Percentiles rank a stretch among this genome's conserved stretches.
phyloP scores from a whole-genome alignment of 768 basidiomycete species.

The Tylopilus rubrobrunneus region DNA sequence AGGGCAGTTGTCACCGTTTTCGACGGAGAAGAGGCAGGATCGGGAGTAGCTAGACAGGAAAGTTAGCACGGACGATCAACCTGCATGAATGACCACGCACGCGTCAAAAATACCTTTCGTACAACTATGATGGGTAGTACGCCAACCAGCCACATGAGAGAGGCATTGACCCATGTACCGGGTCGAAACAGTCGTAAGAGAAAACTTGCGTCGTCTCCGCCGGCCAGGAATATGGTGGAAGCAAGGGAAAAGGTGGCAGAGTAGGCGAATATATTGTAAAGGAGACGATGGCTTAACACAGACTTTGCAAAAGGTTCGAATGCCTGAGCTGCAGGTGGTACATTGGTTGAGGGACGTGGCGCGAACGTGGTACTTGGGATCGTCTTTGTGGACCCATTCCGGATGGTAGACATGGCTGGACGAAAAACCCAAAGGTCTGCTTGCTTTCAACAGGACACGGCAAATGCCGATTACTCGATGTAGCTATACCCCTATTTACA shows the following conservation, averaged over 20 bases:
- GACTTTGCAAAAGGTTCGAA: constrained; percentile 67
- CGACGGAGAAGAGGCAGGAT: constrained; percentile 50
- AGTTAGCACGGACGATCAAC: background rate
- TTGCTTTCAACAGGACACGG: too few relatives aligned
- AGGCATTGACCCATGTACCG: constrained; percentile 39
- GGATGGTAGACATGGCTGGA: constrained; percentile 3
- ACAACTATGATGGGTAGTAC: constrained; percentile 56
- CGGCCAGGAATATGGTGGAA: constrained; percentile 33
- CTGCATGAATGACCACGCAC: constrained; percentile 38
- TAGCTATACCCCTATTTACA: too few relatives aligned
- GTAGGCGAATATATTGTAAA: constrained; percentile 48
- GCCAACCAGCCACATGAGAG: constrained; percentile 45
- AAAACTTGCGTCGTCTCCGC: constrained; percentile 14
- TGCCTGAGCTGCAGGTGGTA: constrained; percentile 53
- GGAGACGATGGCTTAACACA: constrained; percentile 57
- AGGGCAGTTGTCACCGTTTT: constrained; percentile 44
- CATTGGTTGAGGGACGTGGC: constrained; percentile 47
- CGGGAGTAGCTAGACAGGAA: constrained; percentile 39
- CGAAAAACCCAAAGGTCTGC: too few relatives aligned
- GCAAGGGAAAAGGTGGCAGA: constrained; percentile 48
- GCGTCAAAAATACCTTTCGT: constrained; percentile 55
- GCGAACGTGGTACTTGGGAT: constrained; percentile 21
- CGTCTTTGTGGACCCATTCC: background rate
- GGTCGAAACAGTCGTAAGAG: constrained; percentile 41
- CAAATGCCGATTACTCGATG: too few relatives aligned